phyloP scores from a whole-genome alignment of 768 basidiomycete genomes.

The Tylopilus sp. region DNA sequence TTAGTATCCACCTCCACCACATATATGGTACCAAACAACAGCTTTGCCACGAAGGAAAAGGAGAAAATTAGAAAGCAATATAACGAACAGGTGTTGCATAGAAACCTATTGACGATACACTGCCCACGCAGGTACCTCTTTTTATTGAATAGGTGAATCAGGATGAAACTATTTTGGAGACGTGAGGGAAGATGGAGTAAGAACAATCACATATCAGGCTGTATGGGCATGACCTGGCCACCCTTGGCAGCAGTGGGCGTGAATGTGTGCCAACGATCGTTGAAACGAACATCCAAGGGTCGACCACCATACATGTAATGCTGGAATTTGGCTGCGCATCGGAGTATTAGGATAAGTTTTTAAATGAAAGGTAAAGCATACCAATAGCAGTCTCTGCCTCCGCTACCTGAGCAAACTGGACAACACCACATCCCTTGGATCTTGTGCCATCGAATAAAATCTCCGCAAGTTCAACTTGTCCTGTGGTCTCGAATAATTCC shows the following conservation, averaged over 20 bases:
- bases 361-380: conserved; percentile 29
- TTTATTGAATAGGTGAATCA: not conserved
- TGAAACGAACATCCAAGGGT: conserved; percentile 89
- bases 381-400: conserved; percentile 96
- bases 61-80: not conserved
- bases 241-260: conserved; percentile 87
- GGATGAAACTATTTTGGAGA: not conserved
- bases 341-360: not conserved
- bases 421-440: conserved; percentile 93
- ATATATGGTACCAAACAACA: conserved; percentile 1
- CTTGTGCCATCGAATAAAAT: conserved; percentile 90
- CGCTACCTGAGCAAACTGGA: conserved; percentile 82
- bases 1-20: conserved; percentile 4
- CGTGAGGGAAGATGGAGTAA: not conserved
- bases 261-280: conserved; percentile 94
- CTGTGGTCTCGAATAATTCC: conserved; percentile 97
- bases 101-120: not conserved
- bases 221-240: conserved; percentile 66
- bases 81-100: not conserved
- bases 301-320: conserved; percentile 93
- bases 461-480: conserved; percentile 91
- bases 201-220: conserved; percentile 43
- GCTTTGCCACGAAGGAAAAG: not conserved
- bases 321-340: conserved; percentile 77
- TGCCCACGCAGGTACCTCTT: not conserved